Conservation (phyloP, 2,329 filamentous ascomycete species). For the Sarocladiaceae sp. region DNA sequence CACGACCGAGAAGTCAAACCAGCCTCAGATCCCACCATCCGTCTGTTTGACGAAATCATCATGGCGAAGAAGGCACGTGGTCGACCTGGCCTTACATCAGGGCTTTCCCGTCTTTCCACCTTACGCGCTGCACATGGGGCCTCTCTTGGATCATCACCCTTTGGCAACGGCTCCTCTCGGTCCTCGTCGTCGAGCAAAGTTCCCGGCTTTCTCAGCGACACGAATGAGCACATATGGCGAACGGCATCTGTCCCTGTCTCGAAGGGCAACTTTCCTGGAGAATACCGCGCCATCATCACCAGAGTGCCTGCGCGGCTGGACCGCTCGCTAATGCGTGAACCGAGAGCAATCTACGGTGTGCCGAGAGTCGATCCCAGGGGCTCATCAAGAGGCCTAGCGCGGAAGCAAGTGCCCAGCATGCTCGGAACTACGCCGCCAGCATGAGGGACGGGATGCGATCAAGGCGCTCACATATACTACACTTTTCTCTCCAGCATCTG, state of each 20-base stretch:
- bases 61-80: slow-evolving; percentile 68
- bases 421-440: slow-evolving; percentile 35
- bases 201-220: slow-evolving; percentile 62
- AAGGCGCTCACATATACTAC: not conserved
- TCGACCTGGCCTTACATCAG: slow-evolving; percentile 58
- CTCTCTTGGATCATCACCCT: slow-evolving; percentile 18
- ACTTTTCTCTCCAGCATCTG: not conserved
- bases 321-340: slow-evolving; percentile 82
- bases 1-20: slow-evolving; percentile 68
- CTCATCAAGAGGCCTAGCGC: slow-evolving; percentile 39
- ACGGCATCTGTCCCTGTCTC: slow-evolving; percentile 55
- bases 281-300: slow-evolving; percentile 55
- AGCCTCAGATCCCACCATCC: slow-evolving; percentile 57
- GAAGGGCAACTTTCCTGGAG: slow-evolving; percentile 55
- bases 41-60: slow-evolving; percentile 79
- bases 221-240: slow-evolving; percentile 73
- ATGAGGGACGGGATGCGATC: slow-evolving; percentile 16
- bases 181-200: slow-evolving; percentile 24
- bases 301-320: slow-evolving; percentile 79
- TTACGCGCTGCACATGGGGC: slow-evolving; percentile 51
- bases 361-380: slow-evolving; percentile 54
- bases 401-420: slow-evolving; percentile 51
- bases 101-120: slow-evolving; percentile 55
- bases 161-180: slow-evolving; percentile 28
- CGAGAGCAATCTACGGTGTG: slow-evolving; percentile 82